Evolutionary conservation across 768 basidiomycete genomes (phyloP).

Genomic region (Sarcodon sp.): DNA sequence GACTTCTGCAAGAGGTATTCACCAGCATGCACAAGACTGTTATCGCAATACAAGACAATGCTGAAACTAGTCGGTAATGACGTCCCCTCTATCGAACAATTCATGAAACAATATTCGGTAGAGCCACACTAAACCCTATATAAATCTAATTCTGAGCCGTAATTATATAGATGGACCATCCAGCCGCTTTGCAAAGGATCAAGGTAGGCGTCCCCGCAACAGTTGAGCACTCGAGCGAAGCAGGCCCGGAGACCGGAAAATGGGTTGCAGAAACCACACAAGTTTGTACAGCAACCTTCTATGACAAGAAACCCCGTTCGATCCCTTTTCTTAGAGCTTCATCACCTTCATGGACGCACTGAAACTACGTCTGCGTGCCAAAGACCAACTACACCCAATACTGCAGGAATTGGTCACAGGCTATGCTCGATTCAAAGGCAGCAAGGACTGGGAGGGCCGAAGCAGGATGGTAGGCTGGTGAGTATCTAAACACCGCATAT

Average conservation of each 20-base stretch:
- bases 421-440: conserved; percentile 89
- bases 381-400: conserved; percentile 92
- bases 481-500: conserved; percentile 11
- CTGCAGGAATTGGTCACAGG: conserved; percentile 92
- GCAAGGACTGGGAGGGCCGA: conserved; percentile 93
- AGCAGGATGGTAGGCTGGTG: conserved; percentile 91
- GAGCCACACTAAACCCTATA: conserved; percentile 10
- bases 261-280: conserved; percentile 98
- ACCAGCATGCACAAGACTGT: conserved; percentile 86
- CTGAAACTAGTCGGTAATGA: conserved; percentile 88
- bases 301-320: background rate
- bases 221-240: conserved; percentile 89
- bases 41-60: conserved; percentile 97
- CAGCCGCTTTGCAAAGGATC: conserved; percentile 83
- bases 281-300: conserved; percentile 26
- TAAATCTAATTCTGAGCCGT: background rate
- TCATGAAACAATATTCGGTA: conserved; percentile 72
- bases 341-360: conserved; percentile 99
- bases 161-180: conserved; percentile 73
- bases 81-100: conserved; percentile 75
- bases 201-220: conserved; percentile 94
- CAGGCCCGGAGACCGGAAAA: conserved; percentile 86
- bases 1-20: conserved; percentile 64
- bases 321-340: conserved; percentile 52
- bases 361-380: conserved; percentile 85